Conservation (phyloP, 306 rosid species). For the Arachis hypogaea region DNA sequence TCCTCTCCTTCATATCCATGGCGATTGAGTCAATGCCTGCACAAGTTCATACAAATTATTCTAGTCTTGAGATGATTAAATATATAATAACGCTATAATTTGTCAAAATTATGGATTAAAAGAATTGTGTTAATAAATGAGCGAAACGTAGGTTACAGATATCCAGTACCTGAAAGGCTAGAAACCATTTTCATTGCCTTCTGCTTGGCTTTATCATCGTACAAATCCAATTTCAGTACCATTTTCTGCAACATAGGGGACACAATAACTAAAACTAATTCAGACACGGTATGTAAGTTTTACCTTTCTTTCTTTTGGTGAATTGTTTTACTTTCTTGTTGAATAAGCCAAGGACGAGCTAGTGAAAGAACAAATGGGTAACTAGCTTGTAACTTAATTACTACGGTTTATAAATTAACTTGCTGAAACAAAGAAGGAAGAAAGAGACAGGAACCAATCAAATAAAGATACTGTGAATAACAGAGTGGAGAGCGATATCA, state of each 20-base stretch:
- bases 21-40: slow-evolving; percentile 82
- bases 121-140: background rate
- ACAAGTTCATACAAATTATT: slow-evolving; percentile 3
- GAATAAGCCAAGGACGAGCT: background rate
- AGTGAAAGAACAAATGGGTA: background rate
- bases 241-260: slow-evolving; percentile 58
- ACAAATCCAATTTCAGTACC: slow-evolving; percentile 73
- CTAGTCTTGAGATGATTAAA: background rate
- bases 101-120: too few relatives aligned
- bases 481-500: slow-evolving; percentile 17
- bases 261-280: too few relatives aligned
- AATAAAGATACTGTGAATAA: background rate
- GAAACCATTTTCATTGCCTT: slow-evolving; percentile 80
- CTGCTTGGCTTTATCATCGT: slow-evolving; percentile 71
- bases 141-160: background rate
- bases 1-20: slow-evolving; percentile 88
- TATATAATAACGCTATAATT: background rate
- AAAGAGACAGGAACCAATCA: too few relatives aligned
- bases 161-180: slow-evolving; percentile 52
- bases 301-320: background rate
- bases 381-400: too few relatives aligned
- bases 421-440: too few relatives aligned
- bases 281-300: background rate
- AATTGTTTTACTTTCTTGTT: background rate
- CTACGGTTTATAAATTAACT: too few relatives aligned